Conservation (phyloP, 2,329 filamentous ascomycete species). For the Neopestalotiopsis rosae region DNA sequence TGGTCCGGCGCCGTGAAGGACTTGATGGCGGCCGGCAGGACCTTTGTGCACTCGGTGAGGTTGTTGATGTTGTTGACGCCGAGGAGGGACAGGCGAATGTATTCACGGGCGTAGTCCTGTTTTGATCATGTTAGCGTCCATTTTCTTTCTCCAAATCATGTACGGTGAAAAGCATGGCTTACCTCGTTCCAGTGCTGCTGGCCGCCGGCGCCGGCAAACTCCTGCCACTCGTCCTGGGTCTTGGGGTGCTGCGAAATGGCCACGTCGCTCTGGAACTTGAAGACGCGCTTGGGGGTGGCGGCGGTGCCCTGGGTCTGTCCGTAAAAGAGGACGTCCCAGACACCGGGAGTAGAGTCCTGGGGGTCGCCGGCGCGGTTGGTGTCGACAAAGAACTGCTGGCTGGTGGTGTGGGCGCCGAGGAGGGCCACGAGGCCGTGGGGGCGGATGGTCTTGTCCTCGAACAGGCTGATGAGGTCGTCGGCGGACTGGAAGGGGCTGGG, state of each 20-base stretch:
- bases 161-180: slow-evolving; percentile 24
- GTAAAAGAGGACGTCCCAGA: slow-evolving; percentile 60
- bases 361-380: slow-evolving; percentile 45
- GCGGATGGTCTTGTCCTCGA: slow-evolving; percentile 58
- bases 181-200: slow-evolving; percentile 49
- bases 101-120: slow-evolving; percentile 56
- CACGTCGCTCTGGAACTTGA: slow-evolving; percentile 48
- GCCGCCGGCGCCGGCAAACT: slow-evolving; percentile 39
- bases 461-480: slow-evolving; percentile 53
- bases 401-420: slow-evolving; percentile 59
- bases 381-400: slow-evolving; percentile 53
- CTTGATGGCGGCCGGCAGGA: slow-evolving; percentile 44
- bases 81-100: slow-evolving; percentile 58
- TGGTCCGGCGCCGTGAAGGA: slow-evolving; percentile 31
- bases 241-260: slow-evolving; percentile 42
- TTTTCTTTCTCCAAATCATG: background rate
- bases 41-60: slow-evolving; percentile 60
- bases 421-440: slow-evolving; percentile 57
- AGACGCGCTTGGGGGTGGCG: slow-evolving; percentile 41
- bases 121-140: slow-evolving; percentile 11
- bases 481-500: slow-evolving; percentile 49
- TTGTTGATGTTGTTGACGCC: slow-evolving; percentile 62
- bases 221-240: slow-evolving; percentile 42
- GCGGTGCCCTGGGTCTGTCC: slow-evolving; percentile 40
- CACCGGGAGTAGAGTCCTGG: slow-evolving; percentile 57